Evolutionary conservation across 73 alveolate species (phyloP), one percentile per base, ranked within the genome.

Genomic region (Halteria grandinella): DNA sequence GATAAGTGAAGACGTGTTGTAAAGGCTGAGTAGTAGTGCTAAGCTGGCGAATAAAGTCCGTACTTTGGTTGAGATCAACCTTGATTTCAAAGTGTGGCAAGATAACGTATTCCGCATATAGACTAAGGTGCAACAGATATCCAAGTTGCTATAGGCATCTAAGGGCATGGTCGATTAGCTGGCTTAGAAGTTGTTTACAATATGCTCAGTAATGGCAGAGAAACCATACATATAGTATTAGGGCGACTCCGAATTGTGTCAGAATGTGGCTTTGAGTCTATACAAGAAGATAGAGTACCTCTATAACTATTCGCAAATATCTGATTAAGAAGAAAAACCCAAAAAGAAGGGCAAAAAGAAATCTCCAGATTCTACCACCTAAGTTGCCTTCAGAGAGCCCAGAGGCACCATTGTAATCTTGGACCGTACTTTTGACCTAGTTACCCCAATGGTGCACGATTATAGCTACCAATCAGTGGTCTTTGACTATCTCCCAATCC

Each of bases 371-470:
- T n/a, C n/a, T n/a, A n/a, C n/a, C n/a, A n/a, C n/a, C n/a, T n/a
- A n/a, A n/a, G n/a, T n/a, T n/a, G n/a, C n/a, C 54, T 41, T 1
- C 78, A 44, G 70, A 50, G 83, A 79, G 33, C 77, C 75, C 47
- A 73, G 91, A 50, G 94, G 92, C n/a, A 90, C 87, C 29, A 76
- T 90, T 50, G 43, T 90, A 34, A 69, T 90, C 52, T 50, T 91
- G 37, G 97, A 90, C 59, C 53, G 97, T 29, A 78, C 95, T 28
- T 80, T 86, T 59, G 97, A 90, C 53, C 79, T 87, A 39, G 58
- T 75, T 37, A 69, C 95, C 0, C 95, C 97, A 41, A 44, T 90
- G 45, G 82, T 90, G 39, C 97, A 90, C 63, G 97, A 90, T 78
- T 90, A 86, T 75, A 75, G 77, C 28, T 90, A 90, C 78, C 55